Conservation (phyloP, 176 grass and related monocot genomes). For the Aechmea fasciata region DNA sequence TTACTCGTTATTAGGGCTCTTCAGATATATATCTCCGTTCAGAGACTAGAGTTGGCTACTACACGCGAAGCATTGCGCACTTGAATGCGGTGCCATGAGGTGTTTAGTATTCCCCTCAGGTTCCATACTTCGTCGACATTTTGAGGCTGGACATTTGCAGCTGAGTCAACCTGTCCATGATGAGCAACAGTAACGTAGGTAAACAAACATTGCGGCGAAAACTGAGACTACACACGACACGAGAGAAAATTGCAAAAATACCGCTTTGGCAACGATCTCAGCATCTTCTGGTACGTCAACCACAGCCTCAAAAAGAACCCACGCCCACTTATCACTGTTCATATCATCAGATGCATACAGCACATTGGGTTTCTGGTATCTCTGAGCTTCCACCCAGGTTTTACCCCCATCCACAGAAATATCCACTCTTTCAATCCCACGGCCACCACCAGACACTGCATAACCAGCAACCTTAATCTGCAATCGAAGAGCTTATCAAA, state of each 20-base stretch:
- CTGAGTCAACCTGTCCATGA: slow-evolving; percentile 52
- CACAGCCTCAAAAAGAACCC: slow-evolving; percentile 76
- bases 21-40: not conserved
- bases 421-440: slow-evolving; percentile 80
- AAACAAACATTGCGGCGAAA: not conserved
- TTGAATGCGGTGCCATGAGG: slow-evolving; percentile 74
- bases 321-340: slow-evolving; percentile 75
- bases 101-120: slow-evolving; percentile 92
- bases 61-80: slow-evolving; percentile 7
- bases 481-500: not conserved
- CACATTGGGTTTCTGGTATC: slow-evolving; percentile 48
- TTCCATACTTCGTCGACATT: slow-evolving; percentile 78
- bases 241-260: slow-evolving; percentile 12
- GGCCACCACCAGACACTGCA: slow-evolving; percentile 77
- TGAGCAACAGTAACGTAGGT: not conserved
- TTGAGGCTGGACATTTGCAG: slow-evolving; percentile 69
- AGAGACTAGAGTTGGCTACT: not conserved
- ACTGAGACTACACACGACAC: not conserved
- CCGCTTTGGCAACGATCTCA: slow-evolving; percentile 77
- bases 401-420: slow-evolving; percentile 76
- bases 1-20: not conserved
- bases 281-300: slow-evolving; percentile 44
- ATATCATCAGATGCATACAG: slow-evolving; percentile 57
- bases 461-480: slow-evolving; percentile 72
- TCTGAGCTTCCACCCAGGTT: slow-evolving; percentile 59